Percentiles rank a stretch among this genome's conserved stretches.
phyloP scores from a whole-genome alignment of 768 basidiomycete species.

The Trichaptum fuscoviolaceum region DNA sequence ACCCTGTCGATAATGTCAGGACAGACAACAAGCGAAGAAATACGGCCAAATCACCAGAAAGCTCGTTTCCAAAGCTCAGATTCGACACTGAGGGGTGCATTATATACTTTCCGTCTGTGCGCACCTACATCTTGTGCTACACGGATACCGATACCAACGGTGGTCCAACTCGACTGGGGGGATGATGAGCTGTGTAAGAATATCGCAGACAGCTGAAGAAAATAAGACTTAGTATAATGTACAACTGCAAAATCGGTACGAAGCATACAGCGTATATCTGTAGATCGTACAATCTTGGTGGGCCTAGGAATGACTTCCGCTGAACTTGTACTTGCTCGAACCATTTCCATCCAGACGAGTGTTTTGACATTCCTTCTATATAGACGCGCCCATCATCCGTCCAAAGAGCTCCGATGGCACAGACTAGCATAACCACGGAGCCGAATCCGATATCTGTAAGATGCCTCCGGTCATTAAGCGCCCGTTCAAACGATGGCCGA shows the following conservation, averaged over 20 bases:
- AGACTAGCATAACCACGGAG: constrained; percentile 59
- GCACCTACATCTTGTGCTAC: constrained; percentile 71
- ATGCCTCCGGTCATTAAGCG: constrained; percentile 45
- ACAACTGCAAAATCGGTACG: constrained; percentile 11
- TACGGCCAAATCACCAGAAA: constrained; percentile 42
- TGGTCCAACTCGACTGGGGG: constrained; percentile 62
- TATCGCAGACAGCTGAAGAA: constrained; percentile 28
- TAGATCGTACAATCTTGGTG: constrained; percentile 61
- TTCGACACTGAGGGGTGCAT: constrained; percentile 35
- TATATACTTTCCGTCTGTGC: constrained; percentile 43
- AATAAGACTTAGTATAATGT: constrained; percentile 23
- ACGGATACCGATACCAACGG: constrained; percentile 62
- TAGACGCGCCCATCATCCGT: constrained; percentile 55
- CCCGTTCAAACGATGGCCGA: constrained; percentile 57
- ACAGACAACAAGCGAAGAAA: neutral
- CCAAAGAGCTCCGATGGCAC: constrained; percentile 58
- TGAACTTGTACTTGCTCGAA: constrained; percentile 55
- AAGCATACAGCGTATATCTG: constrained; percentile 57
- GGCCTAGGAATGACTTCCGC: constrained; percentile 49
- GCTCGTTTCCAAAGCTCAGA: constrained; percentile 73
- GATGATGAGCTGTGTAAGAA: constrained; percentile 54
- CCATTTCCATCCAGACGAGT: constrained; percentile 58
- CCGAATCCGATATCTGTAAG: constrained; percentile 47
- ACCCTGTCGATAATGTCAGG: constrained; percentile 31
- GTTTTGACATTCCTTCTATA: constrained; percentile 32